Conservation (phyloP, 768 basidiomycete species). For the Boletus pseudo-olivaceus region DNA sequence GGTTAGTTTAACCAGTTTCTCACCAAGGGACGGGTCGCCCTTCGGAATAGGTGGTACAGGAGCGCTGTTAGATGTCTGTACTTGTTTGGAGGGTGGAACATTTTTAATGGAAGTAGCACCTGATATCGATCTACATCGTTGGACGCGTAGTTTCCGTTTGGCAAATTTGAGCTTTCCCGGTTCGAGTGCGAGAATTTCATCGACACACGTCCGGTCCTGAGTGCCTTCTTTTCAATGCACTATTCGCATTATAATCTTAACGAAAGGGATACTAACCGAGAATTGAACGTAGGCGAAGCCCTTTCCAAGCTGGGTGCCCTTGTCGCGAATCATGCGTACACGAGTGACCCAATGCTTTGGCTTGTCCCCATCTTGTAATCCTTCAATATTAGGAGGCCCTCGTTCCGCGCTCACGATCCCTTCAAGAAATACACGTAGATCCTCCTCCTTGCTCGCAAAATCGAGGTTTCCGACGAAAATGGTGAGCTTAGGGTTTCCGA, state of each 20-base stretch:
- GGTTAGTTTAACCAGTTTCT: conserved; percentile 68
- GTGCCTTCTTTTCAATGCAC: not conserved
- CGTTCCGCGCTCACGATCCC: conserved; percentile 65
- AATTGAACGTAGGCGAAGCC: conserved; percentile 95
- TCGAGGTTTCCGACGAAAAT: conserved; percentile 93
- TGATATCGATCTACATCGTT: conserved; percentile 79
- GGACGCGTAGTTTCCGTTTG: conserved; percentile 87
- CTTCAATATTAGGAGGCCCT: conserved; percentile 47
- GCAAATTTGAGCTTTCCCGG: conserved; percentile 80
- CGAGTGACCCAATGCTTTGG: conserved; percentile 65
- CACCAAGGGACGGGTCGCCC: conserved; percentile 80
- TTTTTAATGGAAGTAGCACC: conserved; percentile 30
- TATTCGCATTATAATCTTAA: not conserved
- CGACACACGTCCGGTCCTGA: conserved; percentile 88
- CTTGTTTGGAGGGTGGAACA: conserved; percentile 1
- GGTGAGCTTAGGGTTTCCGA: conserved; percentile 71
- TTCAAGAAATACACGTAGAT: conserved; percentile 85
- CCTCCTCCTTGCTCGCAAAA: conserved; percentile 88
- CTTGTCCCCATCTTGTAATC: conserved; percentile 33
- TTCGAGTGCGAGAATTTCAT: conserved; percentile 85
- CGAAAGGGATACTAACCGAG: conserved; percentile 40
- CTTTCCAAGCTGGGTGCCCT: conserved; percentile 90
- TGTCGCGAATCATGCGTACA: conserved; percentile 87
- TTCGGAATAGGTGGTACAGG: conserved; percentile 44
- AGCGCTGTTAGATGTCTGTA: not conserved